phyloP scores from a whole-genome alignment of 352 stramenopile genomes.

The Pilasporangium apinafurcum region DNA sequence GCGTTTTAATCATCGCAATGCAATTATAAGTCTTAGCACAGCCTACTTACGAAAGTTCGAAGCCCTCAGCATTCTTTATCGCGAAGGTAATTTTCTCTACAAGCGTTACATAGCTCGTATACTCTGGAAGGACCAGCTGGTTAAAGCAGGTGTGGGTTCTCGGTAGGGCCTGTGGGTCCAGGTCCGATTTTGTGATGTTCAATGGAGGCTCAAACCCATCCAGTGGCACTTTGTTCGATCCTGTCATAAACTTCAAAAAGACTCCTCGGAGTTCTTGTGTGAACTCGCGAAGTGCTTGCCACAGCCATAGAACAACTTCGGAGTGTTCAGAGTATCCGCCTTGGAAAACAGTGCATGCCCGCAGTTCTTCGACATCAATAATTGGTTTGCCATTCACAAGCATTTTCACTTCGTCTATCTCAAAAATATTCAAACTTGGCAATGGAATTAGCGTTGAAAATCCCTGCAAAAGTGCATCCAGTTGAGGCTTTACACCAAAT shows the following conservation, averaged over 20 bases:
- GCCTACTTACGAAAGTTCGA: slow-evolving; percentile 61
- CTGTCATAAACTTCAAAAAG: slow-evolving; percentile 85
- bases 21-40: too few relatives aligned
- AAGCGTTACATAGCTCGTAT: slow-evolving; percentile 52
- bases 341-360: slow-evolving; percentile 72
- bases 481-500: slow-evolving; percentile 41
- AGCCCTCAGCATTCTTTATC: slow-evolving; percentile 73
- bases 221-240: slow-evolving; percentile 75
- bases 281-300: slow-evolving; percentile 74
- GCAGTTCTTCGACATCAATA: slow-evolving; percentile 84
- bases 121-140: slow-evolving; percentile 82
- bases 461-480: slow-evolving; percentile 50
- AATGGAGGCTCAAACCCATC: slow-evolving; percentile 84
- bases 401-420: slow-evolving; percentile 32
- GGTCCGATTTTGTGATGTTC: slow-evolving; percentile 78
- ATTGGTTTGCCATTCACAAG: slow-evolving; percentile 44
- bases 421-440: slow-evolving; percentile 36
- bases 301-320: slow-evolving; percentile 79
- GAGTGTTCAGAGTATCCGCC: slow-evolving; percentile 73
- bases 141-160: slow-evolving; percentile 87
- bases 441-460: slow-evolving; percentile 45
- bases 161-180: slow-evolving; percentile 60
- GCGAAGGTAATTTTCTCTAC: slow-evolving; percentile 74
- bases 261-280: slow-evolving; percentile 40
- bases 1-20: too few relatives aligned